A percentile compares a stretch with the other conserved stretches of the same genome.
phyloP scores from a whole-genome alignment of 1,284 basidiomycete genomes.

The Ganoderma multipileum region DNA sequence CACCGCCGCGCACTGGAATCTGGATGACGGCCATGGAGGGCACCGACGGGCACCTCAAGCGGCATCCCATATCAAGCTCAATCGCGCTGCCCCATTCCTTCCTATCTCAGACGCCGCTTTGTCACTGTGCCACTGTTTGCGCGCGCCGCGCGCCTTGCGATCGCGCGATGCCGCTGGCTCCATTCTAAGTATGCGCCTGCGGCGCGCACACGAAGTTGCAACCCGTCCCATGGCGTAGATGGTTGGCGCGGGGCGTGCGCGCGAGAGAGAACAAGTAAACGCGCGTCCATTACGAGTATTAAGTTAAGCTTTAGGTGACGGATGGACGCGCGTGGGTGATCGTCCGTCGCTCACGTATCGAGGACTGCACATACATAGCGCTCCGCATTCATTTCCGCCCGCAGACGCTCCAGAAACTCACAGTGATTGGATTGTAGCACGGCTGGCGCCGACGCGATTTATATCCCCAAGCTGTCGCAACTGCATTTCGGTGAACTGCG shows the following conservation, averaged over 20 bases:
- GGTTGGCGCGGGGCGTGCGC: background rate
- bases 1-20: background rate
- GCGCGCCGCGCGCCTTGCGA: background rate
- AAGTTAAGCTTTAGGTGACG: conserved; percentile 12
- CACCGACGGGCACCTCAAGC: conserved; percentile 5
- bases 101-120: conserved; percentile 5
- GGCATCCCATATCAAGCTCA: conserved; percentile 4
- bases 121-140: background rate
- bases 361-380: background rate
- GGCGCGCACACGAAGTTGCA: too few relatives aligned
- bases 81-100: conserved; percentile 1
- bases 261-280: background rate
- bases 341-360: background rate
- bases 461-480: background rate
- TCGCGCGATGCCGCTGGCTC: background rate
- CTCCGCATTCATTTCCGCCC: conserved; percentile 5
- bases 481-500: background rate
- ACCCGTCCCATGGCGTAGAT: background rate
- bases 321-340: conserved; percentile 1
- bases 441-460: background rate
- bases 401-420: background rate
- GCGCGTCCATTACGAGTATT: conserved; percentile 8
- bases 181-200: background rate
- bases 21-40: background rate
- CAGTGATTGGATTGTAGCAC: background rate